Base-by-base conservation (phyloP, 129 eudicot genomes). In the Artemisia argyi region DNA sequence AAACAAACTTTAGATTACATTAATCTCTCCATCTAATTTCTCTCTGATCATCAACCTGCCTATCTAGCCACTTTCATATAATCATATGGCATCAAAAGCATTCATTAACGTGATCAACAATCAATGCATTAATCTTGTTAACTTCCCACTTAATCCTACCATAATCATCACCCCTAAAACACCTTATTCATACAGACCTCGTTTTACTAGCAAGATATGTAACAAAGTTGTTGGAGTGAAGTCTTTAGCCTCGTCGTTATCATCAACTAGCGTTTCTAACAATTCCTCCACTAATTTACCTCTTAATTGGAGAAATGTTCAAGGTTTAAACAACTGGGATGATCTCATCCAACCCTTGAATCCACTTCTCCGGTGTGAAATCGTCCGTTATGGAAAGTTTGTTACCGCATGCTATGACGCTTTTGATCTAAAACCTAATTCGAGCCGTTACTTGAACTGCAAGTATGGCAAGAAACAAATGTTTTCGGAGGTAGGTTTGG, bases 311-410 rank as follows among this genome's bases (percentile, higher is more conserved):
- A 76, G 81, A 66, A 83, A 88, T 57, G 65, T 85, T 42, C 88
- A 83, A 44, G 95, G 91, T 18, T 49, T 63, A 15, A 74, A 85
- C 76, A 72, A 88, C 76, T 85, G 95, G 95, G 85, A 83, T 55
- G 44, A 83, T 79, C 84, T 85, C 11, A 78, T 81, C 6, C 78
- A 85, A 8, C 95, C 95, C 47, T 69, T 88, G 58, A 77, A 83
- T 61, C 86, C 88, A 54, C 87, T 88, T 63, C 86, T 88, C 59
- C 86, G 81, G 26, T 54, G 11, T 3, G 95, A 88, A 75, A 85
- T 88, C 58, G 71, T 88, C 26, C 87, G 95, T 2, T 85, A 88
- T 32, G 91, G 88, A 0, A 86, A 73, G 66, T 88, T 88, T 3
- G 91, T 88, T 2, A 52, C 80, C 0, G 87, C 87, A 0, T 85